Percentiles rank a stretch among this genome's conserved stretches.
Evolutionary conservation across 2,329 filamentous ascomycete genomes (phyloP).

Genomic region (Colletotrichum brevisporum): DNA sequence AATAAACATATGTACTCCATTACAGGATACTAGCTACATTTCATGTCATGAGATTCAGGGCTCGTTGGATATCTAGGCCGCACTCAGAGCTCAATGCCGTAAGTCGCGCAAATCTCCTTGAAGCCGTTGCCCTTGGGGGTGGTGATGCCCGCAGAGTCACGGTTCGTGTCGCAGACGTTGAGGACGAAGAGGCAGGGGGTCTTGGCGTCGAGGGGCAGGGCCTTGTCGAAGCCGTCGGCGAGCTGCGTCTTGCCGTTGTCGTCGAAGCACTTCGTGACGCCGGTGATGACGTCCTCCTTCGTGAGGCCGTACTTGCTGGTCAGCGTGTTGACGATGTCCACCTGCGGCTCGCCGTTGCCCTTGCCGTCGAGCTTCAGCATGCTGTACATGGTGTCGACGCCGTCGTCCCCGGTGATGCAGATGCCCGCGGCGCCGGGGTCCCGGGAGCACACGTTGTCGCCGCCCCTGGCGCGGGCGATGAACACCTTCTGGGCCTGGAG

Average conservation of each 20-base stretch:
- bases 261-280: not conserved
- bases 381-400: not conserved
- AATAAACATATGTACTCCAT: too few relatives aligned
- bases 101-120: too few relatives aligned
- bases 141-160: too few relatives aligned
- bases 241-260: not conserved
- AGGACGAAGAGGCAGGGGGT: not conserved
- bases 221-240: not conserved
- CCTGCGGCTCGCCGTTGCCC: not conserved
- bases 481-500: conserved; percentile 23
- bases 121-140: too few relatives aligned
- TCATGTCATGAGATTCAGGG: too few relatives aligned
- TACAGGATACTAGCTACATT: too few relatives aligned
- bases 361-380: not conserved
- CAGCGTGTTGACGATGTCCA: not conserved
- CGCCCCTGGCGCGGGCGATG: not conserved
- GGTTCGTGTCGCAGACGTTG: not conserved
- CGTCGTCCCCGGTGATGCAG: not conserved
- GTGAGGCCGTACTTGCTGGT: not conserved
- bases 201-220: not conserved
- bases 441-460: too few relatives aligned
- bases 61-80: too few relatives aligned
- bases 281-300: not conserved
- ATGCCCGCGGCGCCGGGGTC: not conserved
- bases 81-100: too few relatives aligned